Conservation (phyloP, 371 early-diverging fungal species). For the Mortierella sp. region DNA sequence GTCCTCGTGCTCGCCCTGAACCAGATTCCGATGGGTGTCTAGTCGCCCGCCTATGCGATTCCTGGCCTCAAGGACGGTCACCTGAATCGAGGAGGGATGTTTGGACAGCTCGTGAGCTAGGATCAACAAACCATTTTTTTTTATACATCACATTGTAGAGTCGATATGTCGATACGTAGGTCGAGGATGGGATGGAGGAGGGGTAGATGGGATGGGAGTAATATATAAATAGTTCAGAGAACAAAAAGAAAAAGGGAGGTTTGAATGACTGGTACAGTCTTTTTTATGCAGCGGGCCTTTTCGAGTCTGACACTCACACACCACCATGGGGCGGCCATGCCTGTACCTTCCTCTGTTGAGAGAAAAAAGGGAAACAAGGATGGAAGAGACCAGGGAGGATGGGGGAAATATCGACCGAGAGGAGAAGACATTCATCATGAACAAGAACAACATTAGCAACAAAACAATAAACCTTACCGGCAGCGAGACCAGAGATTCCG, state of each 20-base stretch:
- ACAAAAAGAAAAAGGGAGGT: constrained; percentile 4
- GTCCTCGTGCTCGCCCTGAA: constrained; percentile 22
- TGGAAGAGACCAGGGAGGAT: constrained; percentile 12
- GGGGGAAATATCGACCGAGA: constrained; percentile 15
- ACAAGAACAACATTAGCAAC: not conserved
- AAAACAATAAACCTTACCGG: constrained; percentile 34
- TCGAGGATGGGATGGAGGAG: not conserved
- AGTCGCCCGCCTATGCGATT: constrained; percentile 54
- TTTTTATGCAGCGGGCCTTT: constrained; percentile 14
- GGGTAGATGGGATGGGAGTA: not conserved
- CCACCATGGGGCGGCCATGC: constrained; percentile 15
- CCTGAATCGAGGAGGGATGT: constrained; percentile 54
- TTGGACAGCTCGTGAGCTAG: constrained; percentile 57
- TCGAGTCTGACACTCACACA: constrained; percentile 16
- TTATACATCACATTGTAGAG: not conserved
- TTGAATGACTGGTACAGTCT: constrained; percentile 16
- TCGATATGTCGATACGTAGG: not conserved
- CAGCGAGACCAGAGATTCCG: constrained; percentile 58
- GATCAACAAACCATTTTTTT: constrained; percentile 11
- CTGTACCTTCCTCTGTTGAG: constrained; percentile 12
- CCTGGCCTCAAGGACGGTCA: constrained; percentile 56
- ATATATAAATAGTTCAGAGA: not conserved
- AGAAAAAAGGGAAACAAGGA: constrained; percentile 13
- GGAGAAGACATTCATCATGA: not conserved
- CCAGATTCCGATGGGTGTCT: constrained; percentile 46